phyloP scores from a whole-genome alignment of 371 early-diverging fungal genomes.

The Dichotomocladium elegans region DNA sequence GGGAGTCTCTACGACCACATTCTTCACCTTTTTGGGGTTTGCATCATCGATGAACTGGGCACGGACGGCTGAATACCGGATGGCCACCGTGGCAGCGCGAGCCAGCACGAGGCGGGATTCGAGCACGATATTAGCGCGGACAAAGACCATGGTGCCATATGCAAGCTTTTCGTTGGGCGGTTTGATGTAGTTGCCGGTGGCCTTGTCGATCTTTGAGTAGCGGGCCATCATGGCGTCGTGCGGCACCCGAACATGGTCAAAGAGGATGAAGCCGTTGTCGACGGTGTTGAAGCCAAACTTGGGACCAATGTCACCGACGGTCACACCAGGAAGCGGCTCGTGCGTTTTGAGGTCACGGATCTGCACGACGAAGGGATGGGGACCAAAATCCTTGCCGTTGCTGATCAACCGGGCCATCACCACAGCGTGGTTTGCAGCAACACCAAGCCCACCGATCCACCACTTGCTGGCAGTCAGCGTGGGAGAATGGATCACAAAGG shows the following conservation, averaged over 20 bases:
- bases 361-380: slow-evolving; percentile 75
- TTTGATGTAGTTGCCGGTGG: slow-evolving; percentile 65
- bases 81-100: slow-evolving; percentile 76
- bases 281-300: slow-evolving; percentile 78
- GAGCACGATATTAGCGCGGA: slow-evolving; percentile 62
- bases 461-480: slow-evolving; percentile 73
- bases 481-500: slow-evolving; percentile 77
- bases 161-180: slow-evolving; percentile 77
- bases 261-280: slow-evolving; percentile 84
- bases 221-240: slow-evolving; percentile 70
- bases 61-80: slow-evolving; percentile 76
- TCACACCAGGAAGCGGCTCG: slow-evolving; percentile 61
- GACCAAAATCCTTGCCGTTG: slow-evolving; percentile 67
- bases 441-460: slow-evolving; percentile 91
- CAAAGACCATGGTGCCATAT: slow-evolving; percentile 81
- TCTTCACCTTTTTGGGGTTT: slow-evolving; percentile 34
- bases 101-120: slow-evolving; percentile 61
- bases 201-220: slow-evolving; percentile 61
- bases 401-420: slow-evolving; percentile 77
- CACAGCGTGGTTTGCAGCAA: slow-evolving; percentile 75
- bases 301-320: slow-evolving; percentile 78
- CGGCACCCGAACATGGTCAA: slow-evolving; percentile 69
- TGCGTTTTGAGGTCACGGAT: slow-evolving; percentile 67
- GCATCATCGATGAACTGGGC: slow-evolving; percentile 75
- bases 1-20: slow-evolving; percentile 58